These are phyloP conservation scores for Blastomyces percursus DNA, from an alignment of 2,329 filamentous ascomycete genomes.

Conservation along the genomic window DNA sequence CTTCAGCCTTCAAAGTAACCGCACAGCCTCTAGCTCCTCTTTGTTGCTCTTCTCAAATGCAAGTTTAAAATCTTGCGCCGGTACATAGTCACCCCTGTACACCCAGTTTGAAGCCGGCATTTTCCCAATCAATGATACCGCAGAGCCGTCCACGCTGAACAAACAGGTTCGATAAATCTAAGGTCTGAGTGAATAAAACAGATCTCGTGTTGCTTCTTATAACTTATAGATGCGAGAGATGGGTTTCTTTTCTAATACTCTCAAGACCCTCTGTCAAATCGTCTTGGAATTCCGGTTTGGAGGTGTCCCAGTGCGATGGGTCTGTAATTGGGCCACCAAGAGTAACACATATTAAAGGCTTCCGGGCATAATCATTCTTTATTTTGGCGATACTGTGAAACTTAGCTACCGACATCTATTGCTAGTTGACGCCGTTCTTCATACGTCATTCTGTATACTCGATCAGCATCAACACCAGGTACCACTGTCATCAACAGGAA, in stretches of 20 bases:
- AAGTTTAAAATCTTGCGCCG: neutral
- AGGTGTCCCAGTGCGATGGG: constrained; percentile 2
- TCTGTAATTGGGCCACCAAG: too few relatives aligned
- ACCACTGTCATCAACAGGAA: too few relatives aligned
- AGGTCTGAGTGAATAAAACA: constrained; percentile 11
- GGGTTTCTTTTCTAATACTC: neutral
- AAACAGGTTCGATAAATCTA: constrained; percentile 11
- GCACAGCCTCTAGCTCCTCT: neutral
- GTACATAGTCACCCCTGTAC: neutral
- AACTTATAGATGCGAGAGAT: constrained; percentile 8
- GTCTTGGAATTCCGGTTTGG: constrained; percentile 9
- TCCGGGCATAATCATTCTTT: too few relatives aligned
- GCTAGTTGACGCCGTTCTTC: constrained; percentile 11
- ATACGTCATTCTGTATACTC: neutral
- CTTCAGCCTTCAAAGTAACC: neutral
- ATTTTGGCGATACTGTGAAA: constrained; percentile 7
- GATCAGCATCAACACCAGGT: too few relatives aligned
- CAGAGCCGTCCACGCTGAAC: constrained; percentile 9
- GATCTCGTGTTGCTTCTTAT: constrained; percentile 3
- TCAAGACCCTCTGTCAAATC: constrained; percentile 1
- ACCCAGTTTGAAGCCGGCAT: constrained; percentile 12
- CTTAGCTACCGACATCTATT: constrained; percentile 9
- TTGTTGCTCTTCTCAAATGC: neutral
- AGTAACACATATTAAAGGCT: too few relatives aligned
- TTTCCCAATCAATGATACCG: constrained; percentile 12